Conservation (phyloP, 805 yeast genomes). For the Candida berthetii region DNA sequence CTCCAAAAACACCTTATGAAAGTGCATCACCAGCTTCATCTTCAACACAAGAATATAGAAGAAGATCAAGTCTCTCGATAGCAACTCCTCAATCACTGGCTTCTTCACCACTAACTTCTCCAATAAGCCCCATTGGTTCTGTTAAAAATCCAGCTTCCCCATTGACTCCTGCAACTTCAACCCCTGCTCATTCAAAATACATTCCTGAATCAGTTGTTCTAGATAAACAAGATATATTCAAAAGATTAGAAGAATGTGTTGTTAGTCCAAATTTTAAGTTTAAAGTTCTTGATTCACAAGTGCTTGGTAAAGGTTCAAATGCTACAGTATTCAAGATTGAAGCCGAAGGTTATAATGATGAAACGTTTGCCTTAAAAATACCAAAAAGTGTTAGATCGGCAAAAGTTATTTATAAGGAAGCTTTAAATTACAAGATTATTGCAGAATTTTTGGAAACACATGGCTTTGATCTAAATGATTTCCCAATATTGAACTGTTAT, state of each 20-base stretch:
- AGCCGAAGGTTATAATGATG: background rate
- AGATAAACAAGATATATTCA: background rate
- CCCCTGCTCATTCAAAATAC: background rate
- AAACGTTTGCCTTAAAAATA: conserved; percentile 13
- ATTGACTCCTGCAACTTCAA: background rate
- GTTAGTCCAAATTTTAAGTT: conserved; percentile 5
- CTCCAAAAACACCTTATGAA: no score
- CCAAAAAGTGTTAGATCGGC: conserved; percentile 9
- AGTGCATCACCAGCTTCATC: no score
- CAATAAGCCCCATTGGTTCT: background rate
- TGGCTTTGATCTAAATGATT: conserved; percentile 2
- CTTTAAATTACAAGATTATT: conserved; percentile 12
- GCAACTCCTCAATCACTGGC: background rate
- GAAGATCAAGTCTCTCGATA: background rate
- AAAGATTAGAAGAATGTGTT: conserved; percentile 5
- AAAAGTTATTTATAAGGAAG: conserved; percentile 12
- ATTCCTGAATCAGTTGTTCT: background rate
- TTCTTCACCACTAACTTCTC: background rate
- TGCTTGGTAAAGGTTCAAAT: conserved; percentile 14
- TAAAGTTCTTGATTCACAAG: background rate
- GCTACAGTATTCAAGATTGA: conserved; percentile 12
- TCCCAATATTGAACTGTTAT: conserved; percentile 13
- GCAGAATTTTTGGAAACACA: conserved; percentile 3
- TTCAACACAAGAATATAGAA: no score
- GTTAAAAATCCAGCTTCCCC: background rate